These are phyloP conservation scores for Rubroboletus pulcherrimus DNA, from an alignment of 768 basidiomycete species.

Conservation along the genomic window DNA sequence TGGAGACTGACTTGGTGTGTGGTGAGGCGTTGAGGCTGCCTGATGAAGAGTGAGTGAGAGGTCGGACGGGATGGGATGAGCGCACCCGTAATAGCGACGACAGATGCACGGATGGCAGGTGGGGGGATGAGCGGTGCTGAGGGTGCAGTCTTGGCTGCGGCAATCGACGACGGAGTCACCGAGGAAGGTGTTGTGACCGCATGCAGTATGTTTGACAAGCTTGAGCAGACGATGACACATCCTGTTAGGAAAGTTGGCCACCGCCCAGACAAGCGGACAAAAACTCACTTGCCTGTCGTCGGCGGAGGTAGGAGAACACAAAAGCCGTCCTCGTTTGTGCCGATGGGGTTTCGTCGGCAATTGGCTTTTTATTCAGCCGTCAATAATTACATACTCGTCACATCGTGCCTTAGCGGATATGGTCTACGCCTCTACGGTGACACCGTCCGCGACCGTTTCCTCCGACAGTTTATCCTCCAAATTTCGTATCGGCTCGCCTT, in stretches of 20 bases:
- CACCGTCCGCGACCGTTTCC: too few relatives aligned
- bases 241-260: conserved; percentile 3
- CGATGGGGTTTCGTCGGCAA: not conserved
- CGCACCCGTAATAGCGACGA: conserved; percentile 54
- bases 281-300: conserved; percentile 33
- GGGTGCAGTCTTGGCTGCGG: conserved; percentile 36
- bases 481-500: conserved; percentile 73
- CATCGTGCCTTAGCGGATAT: too few relatives aligned
- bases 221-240: conserved; percentile 68
- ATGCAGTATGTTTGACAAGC: conserved; percentile 46
- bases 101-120: conserved; percentile 47
- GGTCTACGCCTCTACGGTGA: not conserved
- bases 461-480: conserved; percentile 58
- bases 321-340: not conserved
- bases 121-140: conserved; percentile 49
- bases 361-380: conserved; percentile 11
- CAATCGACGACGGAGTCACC: conserved; percentile 53
- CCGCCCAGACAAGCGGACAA: not conserved
- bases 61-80: not conserved
- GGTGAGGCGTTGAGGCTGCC: conserved; percentile 53
- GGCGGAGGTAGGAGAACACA: conserved; percentile 51
- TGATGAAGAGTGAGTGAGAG: conserved; percentile 17
- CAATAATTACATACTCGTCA: not conserved
- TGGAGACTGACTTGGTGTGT: conserved; percentile 39
- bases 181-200: conserved; percentile 52